Base-by-base conservation (phyloP, 306 rosid species). In the Carpinus viminea region DNA sequence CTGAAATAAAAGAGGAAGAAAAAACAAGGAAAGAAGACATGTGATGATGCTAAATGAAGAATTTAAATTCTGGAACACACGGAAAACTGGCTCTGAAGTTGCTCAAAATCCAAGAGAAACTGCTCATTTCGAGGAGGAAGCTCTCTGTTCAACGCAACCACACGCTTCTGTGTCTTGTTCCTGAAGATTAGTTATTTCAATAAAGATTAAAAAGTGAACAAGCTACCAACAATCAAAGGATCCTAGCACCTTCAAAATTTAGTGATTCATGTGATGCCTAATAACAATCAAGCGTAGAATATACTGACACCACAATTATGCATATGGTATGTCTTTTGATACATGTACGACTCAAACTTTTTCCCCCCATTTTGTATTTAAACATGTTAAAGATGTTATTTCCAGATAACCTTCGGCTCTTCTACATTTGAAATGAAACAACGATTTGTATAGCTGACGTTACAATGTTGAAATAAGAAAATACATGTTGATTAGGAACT, bases 121-220 rank as follows among this genome's bases (percentile, higher is more conserved):
- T 93, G 98, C 86, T 95, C 99, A 68, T 95, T 92, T 70, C 91
- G 93, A 51, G 99, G 99, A 68, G 98, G 97, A 79, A 95, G 88
- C 70, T 93, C 98, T 81, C 99, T 82, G 76, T 92, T 91, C 26
- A 91, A 83, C 2, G 99, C 99, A 24, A 81, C 86, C 16, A 95
- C 96, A 68, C 99, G 99, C 82, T 95, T 95, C 41, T 95, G 98
- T 46, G 98, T 78, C 86, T 91, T 91, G 89, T 95, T 93, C 91
- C 99, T 95, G 91, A 79, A 76, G 47, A 88, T 59, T 31, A 48
- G 75, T 28, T n/a, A 66, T 55, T 66, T 31, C 78, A 78, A 74
- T 16, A 28, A 3, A 61, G 34, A 34, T 55, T 51, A 77, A 51
- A 16, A 2, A 36, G 12, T 10, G 20, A 9, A 2, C 43, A 15